Percentiles rank a stretch among this genome's conserved stretches.
Conservation (phyloP, 176 grass and related monocot species). For the Metroxylon sagu region DNA sequence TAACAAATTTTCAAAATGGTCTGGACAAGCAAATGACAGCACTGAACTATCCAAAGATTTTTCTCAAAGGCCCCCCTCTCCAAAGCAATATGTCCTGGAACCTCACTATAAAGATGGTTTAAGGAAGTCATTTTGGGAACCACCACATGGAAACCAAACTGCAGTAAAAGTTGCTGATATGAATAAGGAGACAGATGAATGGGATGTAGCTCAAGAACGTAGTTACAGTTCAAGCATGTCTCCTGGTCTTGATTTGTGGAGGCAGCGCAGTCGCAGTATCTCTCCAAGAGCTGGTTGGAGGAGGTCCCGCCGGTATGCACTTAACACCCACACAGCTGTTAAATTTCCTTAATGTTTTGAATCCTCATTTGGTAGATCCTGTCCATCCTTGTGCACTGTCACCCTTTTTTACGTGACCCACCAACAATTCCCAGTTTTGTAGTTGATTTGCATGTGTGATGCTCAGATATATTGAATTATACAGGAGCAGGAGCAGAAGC, state of each 20-base stretch:
- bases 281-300: conserved; percentile 59
- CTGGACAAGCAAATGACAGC: conserved; percentile 28
- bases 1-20: conserved; percentile 21
- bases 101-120: conserved; percentile 29
- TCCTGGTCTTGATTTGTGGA: conserved; percentile 50
- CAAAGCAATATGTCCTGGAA: conserved; percentile 26
- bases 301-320: conserved; percentile 23
- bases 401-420: too few species aligned
- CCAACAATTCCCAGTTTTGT: too few species aligned
- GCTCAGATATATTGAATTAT: too few species aligned
- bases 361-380: too few species aligned
- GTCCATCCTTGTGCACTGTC: too few species aligned
- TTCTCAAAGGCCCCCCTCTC: conserved; percentile 31
- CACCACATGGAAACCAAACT: conserved; percentile 28
- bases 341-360: neutral
- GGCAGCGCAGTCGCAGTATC: conserved; percentile 38
- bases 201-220: conserved; percentile 27
- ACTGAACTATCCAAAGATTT: conserved; percentile 32
- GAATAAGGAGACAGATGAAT: conserved; percentile 36
- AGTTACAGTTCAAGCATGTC: conserved; percentile 40
- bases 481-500: too few species aligned
- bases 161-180: conserved; percentile 34
- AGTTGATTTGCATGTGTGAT: too few species aligned
- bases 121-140: conserved; percentile 29
- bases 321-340: conserved; percentile 1